Conservation (phyloP, 2,329 filamentous ascomycete genomes). For the Polytolypa hystricis region DNA sequence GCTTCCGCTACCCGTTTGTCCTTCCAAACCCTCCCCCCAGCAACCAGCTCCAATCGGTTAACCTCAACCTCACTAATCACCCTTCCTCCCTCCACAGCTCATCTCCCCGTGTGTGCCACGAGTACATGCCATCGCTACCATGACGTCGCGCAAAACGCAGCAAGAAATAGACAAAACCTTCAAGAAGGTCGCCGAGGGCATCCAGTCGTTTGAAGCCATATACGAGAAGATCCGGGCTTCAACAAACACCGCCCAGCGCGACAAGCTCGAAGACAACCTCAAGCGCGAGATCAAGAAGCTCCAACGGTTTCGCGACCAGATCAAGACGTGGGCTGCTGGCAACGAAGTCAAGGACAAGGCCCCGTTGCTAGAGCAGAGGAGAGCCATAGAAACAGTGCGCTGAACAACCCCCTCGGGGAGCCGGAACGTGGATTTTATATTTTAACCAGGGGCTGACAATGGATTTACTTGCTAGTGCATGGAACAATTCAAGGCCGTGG, state of each 20-base stretch:
- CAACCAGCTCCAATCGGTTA: no score
- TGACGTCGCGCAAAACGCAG: slow-evolving; percentile 92
- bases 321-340: slow-evolving; percentile 97
- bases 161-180: slow-evolving; percentile 99
- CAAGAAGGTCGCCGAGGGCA: slow-evolving; percentile 93
- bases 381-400: slow-evolving; percentile 98
- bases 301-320: slow-evolving; percentile 91
- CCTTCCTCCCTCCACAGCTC: no score
- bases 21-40: no score
- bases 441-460: slow-evolving; percentile 10
- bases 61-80: no score
- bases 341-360: slow-evolving; percentile 99
- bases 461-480: slow-evolving; percentile 46
- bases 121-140: no score
- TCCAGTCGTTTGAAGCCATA: slow-evolving; percentile 82
- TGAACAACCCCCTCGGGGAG: no score
- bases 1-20: no score
- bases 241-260: slow-evolving; percentile 87
- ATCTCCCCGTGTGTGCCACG: no score
- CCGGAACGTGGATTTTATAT: no score
- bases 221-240: slow-evolving; percentile 97
- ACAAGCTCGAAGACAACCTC: slow-evolving; percentile 94
- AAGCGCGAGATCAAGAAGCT: slow-evolving; percentile 99
- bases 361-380: slow-evolving; percentile 83
- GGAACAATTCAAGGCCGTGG: slow-evolving; percentile 99